These are phyloP conservation scores for Peltaster fructicola DNA, from an alignment of 2,329 filamentous ascomycete genomes.

Conservation along the genomic window DNA sequence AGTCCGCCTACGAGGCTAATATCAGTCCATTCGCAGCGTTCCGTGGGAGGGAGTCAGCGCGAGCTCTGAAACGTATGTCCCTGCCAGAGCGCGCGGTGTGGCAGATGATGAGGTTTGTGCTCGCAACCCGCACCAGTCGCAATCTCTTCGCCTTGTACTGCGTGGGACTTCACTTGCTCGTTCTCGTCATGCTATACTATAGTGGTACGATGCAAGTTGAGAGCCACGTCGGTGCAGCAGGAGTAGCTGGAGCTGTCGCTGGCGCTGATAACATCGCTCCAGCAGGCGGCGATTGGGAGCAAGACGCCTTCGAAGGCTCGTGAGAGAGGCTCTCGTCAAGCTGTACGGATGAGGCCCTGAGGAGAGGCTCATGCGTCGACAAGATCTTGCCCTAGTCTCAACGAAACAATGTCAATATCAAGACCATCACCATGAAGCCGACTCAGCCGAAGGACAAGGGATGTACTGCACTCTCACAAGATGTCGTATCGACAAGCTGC, in stretches of 20 bases:
- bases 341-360: conserved; percentile 2
- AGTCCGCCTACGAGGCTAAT: conserved; percentile 83
- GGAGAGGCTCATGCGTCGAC: too few relatives aligned
- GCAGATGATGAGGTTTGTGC: conserved; percentile 74
- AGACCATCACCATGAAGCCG: too few relatives aligned
- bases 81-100: conserved; percentile 80
- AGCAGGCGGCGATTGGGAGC: conserved; percentile 10
- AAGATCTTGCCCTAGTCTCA: too few relatives aligned
- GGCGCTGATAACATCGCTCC: conserved; percentile 16
- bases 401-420: too few relatives aligned
- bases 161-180: conserved; percentile 67
- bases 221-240: conserved; percentile 40
- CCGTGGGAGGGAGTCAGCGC: conserved; percentile 74
- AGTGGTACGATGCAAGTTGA: conserved; percentile 53
- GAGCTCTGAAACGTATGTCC: conserved; percentile 86
- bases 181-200: conserved; percentile 77
- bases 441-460: too few relatives aligned
- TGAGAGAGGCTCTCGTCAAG: conserved; percentile 1
- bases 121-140: conserved; percentile 75
- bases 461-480: too few relatives aligned
- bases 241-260: conserved; percentile 21
- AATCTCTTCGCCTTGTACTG: conserved; percentile 92
- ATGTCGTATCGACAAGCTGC: too few relatives aligned
- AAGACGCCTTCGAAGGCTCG: conserved; percentile 5
- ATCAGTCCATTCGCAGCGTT: conserved; percentile 94